These are phyloP conservation scores for Sanghuangporus sanghuang DNA, from an alignment of 1,284 basidiomycete genomes.

Conservation along the genomic window DNA sequence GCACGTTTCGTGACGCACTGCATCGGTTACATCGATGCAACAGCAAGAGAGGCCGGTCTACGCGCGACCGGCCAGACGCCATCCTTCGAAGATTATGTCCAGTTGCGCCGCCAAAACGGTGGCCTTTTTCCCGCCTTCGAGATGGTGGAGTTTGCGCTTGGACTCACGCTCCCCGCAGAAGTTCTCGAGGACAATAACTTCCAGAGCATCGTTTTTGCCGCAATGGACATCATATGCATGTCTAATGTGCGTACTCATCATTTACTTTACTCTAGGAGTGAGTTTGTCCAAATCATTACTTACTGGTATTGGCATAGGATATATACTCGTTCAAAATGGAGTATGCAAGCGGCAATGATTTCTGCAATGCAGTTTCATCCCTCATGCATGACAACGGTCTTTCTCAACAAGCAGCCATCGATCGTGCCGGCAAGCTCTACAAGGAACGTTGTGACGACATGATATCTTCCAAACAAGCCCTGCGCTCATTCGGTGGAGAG, in stretches of 20 bases:
- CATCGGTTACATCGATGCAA: not conserved
- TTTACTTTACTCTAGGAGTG: not conserved
- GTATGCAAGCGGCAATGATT: conserved; percentile 58
- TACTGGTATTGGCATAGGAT: conserved; percentile 39
- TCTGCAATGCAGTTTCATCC: conserved; percentile 59
- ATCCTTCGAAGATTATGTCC: conserved; percentile 29
- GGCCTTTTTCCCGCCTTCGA: conserved; percentile 13
- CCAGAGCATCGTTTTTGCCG: not conserved
- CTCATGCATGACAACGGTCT: conserved; percentile 50
- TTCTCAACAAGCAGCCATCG: conserved; percentile 52
- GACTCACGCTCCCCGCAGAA: conserved; percentile 15
- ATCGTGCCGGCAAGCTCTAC: conserved; percentile 37
- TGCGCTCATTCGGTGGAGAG: conserved; percentile 29
- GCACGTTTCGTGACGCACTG: conserved; percentile 8
- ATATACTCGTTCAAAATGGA: conserved; percentile 70
- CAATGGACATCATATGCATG: conserved; percentile 6
- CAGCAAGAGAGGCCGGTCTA: not conserved
- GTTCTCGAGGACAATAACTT: conserved; percentile 13
- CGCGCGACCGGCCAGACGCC: not conserved
- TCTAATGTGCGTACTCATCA: conserved; percentile 8
- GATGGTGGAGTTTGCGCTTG: conserved; percentile 11
- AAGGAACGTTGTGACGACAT: conserved; percentile 32
- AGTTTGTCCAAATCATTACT: not conserved
- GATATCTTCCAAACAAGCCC: conserved; percentile 23
- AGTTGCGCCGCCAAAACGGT: conserved; percentile 11